phyloP scores from a whole-genome alignment of 2,329 filamentous ascomycete genomes.

The Ramichloridium luteum region DNA sequence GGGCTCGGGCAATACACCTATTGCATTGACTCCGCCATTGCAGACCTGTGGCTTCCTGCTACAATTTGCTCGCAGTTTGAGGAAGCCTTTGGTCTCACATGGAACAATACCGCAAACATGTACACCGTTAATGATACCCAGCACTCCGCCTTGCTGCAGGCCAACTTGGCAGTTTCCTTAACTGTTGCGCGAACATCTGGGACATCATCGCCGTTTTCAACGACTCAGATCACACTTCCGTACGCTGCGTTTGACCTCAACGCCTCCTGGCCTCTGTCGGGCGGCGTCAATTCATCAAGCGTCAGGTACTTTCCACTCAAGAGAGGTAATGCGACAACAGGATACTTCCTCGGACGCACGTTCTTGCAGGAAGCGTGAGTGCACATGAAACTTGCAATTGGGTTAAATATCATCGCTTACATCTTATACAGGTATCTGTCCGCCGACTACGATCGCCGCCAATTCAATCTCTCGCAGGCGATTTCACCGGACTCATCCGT shows the following conservation, averaged over 20 bases:
- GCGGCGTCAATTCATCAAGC: constrained; percentile 41
- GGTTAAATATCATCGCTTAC: no score
- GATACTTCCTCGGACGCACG: constrained; percentile 52
- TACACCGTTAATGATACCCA: constrained; percentile 50
- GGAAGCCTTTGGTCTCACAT: constrained; percentile 49
- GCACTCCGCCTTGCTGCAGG: constrained; percentile 38
- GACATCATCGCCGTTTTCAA: constrained; percentile 22
- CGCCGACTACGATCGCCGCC: constrained; percentile 37
- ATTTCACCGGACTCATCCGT: constrained; percentile 15
- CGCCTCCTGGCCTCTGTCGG: constrained; percentile 38
- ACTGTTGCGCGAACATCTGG: constrained; percentile 25
- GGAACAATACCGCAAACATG: constrained; percentile 50
- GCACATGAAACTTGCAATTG: no score
- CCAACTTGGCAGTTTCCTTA: constrained; percentile 34
- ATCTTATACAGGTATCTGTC: no score
- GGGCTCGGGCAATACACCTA: no score
- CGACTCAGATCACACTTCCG: constrained; percentile 34
- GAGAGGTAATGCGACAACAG: constrained; percentile 39
- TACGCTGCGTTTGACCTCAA: constrained; percentile 39
- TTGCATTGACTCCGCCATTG: constrained; percentile 39
- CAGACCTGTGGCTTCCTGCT: constrained; percentile 37
- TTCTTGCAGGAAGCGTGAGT: constrained; percentile 63
- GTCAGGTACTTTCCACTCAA: constrained; percentile 57
- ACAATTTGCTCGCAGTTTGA: constrained; percentile 54
- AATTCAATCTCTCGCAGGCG: constrained; percentile 35